A percentile compares a stretch with the other conserved stretches of the same genome.
These are phyloP conservation scores for Ampelomyces quisqualis DNA, from an alignment of 2,329 filamentous ascomycete species.

Conservation along the genomic window DNA sequence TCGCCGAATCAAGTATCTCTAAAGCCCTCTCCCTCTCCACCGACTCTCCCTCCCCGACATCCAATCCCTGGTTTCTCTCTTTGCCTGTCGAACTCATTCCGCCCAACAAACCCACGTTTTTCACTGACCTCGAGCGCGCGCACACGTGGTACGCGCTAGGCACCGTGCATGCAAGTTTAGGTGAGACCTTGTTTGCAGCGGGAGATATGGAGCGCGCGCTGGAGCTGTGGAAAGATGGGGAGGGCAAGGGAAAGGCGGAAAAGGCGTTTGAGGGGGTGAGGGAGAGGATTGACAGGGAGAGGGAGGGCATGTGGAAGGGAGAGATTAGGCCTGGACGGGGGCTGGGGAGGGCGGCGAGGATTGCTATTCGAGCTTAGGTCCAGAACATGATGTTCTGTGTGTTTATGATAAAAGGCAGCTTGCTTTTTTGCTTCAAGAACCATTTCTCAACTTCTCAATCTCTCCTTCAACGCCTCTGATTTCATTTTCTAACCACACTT, in stretches of 20 bases:
- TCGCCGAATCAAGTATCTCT: slow-evolving; percentile 26
- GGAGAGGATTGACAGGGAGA: slow-evolving; percentile 30
- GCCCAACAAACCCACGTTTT: slow-evolving; percentile 33
- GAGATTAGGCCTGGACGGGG: slow-evolving; percentile 27
- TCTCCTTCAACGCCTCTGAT: slow-evolving; percentile 37
- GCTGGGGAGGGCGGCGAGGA: slow-evolving; percentile 22
- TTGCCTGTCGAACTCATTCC: slow-evolving; percentile 37
- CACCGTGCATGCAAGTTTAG: slow-evolving; percentile 30
- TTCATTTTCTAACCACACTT: slow-evolving; percentile 40
- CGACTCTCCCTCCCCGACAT: slow-evolving; percentile 27
- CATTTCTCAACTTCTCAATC: slow-evolving; percentile 13
- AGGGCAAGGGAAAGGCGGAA: slow-evolving; percentile 18
- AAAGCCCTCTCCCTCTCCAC: slow-evolving; percentile 30
- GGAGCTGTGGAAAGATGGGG: slow-evolving; percentile 16
- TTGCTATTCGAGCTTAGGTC: slow-evolving; percentile 11
- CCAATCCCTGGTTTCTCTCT: slow-evolving; percentile 34
- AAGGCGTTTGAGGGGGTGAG: slow-evolving; percentile 31
- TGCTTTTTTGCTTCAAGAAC: too few species aligned
- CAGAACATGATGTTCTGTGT: background rate
- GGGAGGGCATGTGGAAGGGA: slow-evolving; percentile 27
- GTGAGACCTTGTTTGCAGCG: slow-evolving; percentile 37
- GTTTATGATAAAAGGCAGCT: too few species aligned
- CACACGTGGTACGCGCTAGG: slow-evolving; percentile 34
- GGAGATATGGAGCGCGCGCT: slow-evolving; percentile 37
- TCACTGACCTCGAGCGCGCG: slow-evolving; percentile 29